Evolutionary conservation across 2,329 filamentous ascomycete species (phyloP), one percentile per base, ranked within the genome.

Genomic region (Helotiales sp.): DNA sequence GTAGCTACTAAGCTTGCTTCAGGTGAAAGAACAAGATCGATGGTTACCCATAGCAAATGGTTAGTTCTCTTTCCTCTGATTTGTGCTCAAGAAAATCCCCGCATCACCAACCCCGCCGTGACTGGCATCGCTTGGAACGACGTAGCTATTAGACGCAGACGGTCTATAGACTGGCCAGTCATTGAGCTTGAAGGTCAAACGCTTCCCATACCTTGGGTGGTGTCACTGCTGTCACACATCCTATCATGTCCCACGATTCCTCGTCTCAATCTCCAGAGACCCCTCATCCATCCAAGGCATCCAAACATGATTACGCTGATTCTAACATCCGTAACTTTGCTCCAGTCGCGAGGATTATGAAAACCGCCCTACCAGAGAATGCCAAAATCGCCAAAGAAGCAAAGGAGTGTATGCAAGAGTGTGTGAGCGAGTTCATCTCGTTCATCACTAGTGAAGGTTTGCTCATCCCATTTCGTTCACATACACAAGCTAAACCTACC

Each of bases 21-120:
- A 63, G 61, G 61, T 63, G 61, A 98, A 98, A 87, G 96, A 99
- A 83, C 96, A 99, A 83, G 96, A 99, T 83, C 87, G 96, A 86
- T 99, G 96, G 96, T 88, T 99, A 80, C 96, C 96, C 80, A 99
- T 99, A 88, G 96, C 96, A 84, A 99, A 99, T 93, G 96, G 96
- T 99, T 88, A 88, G 96, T 96, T 82, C 73, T 76, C 72, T 69
- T 61, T 75, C 66, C 64, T 80, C 80, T 84, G 82, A 84, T 84
- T 85, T 85, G 82, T 83, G 83, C 80, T 80, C 73, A 64, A 70
- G 61, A 67, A 66, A 69, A 73, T 73, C 70, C 72, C 71, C 70
- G 74, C 71, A 71, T 70, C 61, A 72, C 66, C 64, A 73, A 66
- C 71, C 69, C 72, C 64, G 63, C 66, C 75, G 69, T 80, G 79